A percentile compares a stretch with the other conserved stretches of the same genome.
Evolutionary conservation across 192 early-diverging fungal species (phyloP).

Genomic region (Entrophospora sp.): DNA sequence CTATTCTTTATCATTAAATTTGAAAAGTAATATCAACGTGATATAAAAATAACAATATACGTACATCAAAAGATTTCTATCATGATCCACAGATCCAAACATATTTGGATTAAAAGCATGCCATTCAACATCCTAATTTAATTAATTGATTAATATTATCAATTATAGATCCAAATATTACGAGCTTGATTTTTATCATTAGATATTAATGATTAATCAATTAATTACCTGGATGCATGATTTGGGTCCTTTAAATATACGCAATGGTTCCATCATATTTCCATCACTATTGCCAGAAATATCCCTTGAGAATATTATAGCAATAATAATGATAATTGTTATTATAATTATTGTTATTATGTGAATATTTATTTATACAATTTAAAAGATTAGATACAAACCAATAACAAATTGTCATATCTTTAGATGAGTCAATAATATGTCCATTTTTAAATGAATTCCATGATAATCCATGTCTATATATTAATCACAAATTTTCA

Average conservation of each 20-base stretch:
- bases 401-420: conserved; percentile 84
- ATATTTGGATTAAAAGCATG: conserved; percentile 69
- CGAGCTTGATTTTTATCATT: too few relatives aligned
- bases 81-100: conserved; percentile 96
- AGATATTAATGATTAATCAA: too few relatives aligned
- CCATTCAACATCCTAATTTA: conserved; percentile 95
- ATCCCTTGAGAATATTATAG: conserved; percentile 69
- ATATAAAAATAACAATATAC: not conserved
- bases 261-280: conserved; percentile 58
- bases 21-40: too few relatives aligned
- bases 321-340: too few relatives aligned
- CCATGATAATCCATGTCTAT: conserved; percentile 86
- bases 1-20: not conserved
- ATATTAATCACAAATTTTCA: too few relatives aligned
- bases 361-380: too few relatives aligned
- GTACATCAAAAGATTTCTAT: conserved; percentile 81
- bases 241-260: conserved; percentile 77
- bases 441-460: conserved; percentile 69
- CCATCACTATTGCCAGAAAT: conserved; percentile 69
- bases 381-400: too few relatives aligned
- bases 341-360: too few relatives aligned
- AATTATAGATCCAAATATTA: too few relatives aligned
- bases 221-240: conserved; percentile 71
- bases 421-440: conserved; percentile 83
- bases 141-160: too few relatives aligned